Evolutionary conservation across 2,329 filamentous ascomycete species (phyloP).

Genomic region (Ceratocystis variospora): DNA sequence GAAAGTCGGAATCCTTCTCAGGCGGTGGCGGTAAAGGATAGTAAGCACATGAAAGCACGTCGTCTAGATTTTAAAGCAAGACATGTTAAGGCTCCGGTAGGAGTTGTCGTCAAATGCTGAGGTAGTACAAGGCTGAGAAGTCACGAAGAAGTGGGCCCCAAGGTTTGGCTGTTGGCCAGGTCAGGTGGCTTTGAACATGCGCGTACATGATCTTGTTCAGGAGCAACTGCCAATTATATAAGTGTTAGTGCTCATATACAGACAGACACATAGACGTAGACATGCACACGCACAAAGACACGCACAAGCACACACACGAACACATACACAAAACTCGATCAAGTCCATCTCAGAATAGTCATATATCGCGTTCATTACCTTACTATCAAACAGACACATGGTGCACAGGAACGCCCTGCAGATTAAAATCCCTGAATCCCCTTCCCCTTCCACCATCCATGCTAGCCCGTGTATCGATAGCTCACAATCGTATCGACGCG

Average conservation of each 20-base stretch:
- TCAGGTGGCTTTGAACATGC: no score
- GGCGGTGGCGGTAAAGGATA: no score
- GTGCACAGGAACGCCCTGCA: background rate
- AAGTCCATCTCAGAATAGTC: background rate
- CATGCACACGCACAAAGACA: background rate
- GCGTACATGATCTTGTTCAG: no score
- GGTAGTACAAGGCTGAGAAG: background rate
- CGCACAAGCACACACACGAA: background rate
- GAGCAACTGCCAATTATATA: no score
- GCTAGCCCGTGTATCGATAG: conserved; percentile 36
- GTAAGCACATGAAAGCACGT: no score
- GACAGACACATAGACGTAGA: background rate
- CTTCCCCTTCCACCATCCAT: background rate
- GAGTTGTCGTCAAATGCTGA: background rate
- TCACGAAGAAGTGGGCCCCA: background rate
- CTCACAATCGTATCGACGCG: conserved; percentile 90
- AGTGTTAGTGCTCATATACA: background rate
- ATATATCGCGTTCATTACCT: background rate
- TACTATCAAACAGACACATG: conserved; percentile 5
- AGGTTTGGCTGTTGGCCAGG: background rate
- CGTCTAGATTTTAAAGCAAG: no score
- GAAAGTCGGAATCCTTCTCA: background rate
- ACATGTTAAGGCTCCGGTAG: no score
- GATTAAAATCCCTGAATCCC: background rate
- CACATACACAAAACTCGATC: background rate